These are phyloP conservation scores for Saururus chinensis DNA, from an alignment of 164 flowering plant genomes.

Conservation along the genomic window DNA sequence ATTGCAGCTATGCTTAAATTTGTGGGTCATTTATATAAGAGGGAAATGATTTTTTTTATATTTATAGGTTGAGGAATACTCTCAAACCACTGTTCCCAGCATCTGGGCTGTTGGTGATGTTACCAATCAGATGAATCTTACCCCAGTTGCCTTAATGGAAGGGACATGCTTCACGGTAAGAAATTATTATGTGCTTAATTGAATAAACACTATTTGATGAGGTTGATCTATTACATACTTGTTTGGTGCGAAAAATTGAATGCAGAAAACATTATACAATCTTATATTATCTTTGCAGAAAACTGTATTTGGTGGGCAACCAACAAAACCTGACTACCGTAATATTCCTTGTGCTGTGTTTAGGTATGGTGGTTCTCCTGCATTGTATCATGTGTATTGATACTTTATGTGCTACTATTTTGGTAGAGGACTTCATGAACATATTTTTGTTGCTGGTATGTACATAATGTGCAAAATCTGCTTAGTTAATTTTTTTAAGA, in stretches of 20 bases:
- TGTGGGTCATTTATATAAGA: no score
- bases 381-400: not conserved
- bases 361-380: conserved; percentile 36
- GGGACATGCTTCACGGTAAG: conserved; percentile 39
- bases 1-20: no score
- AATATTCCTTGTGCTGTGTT: conserved; percentile 84
- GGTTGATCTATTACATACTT: not conserved
- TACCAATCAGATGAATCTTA: conserved; percentile 77
- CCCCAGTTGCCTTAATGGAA: conserved; percentile 91
- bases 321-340: conserved; percentile 61
- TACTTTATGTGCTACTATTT: no score
- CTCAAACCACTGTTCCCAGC: conserved; percentile 73
- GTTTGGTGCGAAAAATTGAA: not conserved
- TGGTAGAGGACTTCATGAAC: no score
- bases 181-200: not conserved
- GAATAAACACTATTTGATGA: not conserved
- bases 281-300: conserved; percentile 42
- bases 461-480: no score
- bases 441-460: no score
- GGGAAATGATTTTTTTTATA: no score
- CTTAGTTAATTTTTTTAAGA: no score
- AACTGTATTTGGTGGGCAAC: conserved; percentile 71
- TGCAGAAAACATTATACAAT: not conserved
- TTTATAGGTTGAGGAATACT: conserved; percentile 77
- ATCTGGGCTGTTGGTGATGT: conserved; percentile 99